Conservation (phyloP, 1,284 basidiomycete genomes). For the Heterobasidion occidentale region DNA sequence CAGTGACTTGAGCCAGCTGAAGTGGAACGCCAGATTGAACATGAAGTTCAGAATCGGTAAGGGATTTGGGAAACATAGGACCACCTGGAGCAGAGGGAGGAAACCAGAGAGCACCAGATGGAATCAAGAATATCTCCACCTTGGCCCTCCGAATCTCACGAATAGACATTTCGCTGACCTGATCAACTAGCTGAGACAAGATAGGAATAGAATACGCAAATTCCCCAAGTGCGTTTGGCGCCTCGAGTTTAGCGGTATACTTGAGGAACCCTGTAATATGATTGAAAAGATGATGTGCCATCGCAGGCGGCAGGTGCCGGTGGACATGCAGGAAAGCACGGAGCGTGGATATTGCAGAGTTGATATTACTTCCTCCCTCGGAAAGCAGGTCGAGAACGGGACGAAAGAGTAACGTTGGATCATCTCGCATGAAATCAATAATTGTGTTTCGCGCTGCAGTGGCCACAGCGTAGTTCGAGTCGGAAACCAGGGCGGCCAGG, state of each 20-base stretch:
- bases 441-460: constrained; percentile 50
- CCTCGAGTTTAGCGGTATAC: constrained; percentile 35
- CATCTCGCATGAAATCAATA: constrained; percentile 69
- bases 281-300: constrained; percentile 65
- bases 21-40: constrained; percentile 36
- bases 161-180: constrained; percentile 67
- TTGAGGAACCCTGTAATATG: constrained; percentile 67
- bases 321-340: constrained; percentile 48
- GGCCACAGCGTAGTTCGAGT: constrained; percentile 46
- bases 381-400: constrained; percentile 55
- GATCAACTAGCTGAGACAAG: constrained; percentile 47
- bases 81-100: constrained; percentile 39
- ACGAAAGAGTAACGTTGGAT: constrained; percentile 58
- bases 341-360: constrained; percentile 39
- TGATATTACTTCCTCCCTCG: constrained; percentile 38
- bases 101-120: constrained; percentile 65
- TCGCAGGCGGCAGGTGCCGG: constrained; percentile 49
- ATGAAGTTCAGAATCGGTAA: constrained; percentile 25
- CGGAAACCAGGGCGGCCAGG: constrained; percentile 43
- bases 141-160: constrained; percentile 72
- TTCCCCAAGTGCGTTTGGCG: constrained; percentile 34
- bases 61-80: constrained; percentile 50
- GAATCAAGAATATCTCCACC: constrained; percentile 63
- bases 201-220: constrained; percentile 52
- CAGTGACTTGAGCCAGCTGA: constrained; percentile 46